Evolutionary conservation across 2,329 filamentous ascomycete genomes (phyloP).

Genomic region (Drechmeria coniospora): DNA sequence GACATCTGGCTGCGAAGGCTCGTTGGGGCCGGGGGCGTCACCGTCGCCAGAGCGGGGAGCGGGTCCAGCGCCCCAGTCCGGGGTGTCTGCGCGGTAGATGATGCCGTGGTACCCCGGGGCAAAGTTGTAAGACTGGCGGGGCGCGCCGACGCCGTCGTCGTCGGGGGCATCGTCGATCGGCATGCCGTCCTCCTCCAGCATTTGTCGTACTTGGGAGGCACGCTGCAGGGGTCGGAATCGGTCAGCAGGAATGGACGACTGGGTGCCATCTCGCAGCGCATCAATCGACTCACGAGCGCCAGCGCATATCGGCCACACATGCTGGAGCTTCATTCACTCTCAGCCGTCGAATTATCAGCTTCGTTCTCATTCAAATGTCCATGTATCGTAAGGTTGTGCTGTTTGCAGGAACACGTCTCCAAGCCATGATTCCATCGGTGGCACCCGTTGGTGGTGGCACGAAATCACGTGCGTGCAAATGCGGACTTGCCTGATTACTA

Average conservation of each 20-base stretch:
- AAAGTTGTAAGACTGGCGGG: constrained; percentile 78
- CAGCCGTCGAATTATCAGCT: no score
- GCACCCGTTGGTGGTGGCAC: no score
- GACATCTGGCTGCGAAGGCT: background rate
- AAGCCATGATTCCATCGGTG: no score
- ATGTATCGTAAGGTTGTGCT: no score
- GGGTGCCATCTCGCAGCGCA: no score
- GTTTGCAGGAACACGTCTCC: no score
- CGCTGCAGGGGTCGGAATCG: constrained; percentile 36
- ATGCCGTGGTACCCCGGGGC: constrained; percentile 75
- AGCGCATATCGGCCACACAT: constrained; percentile 24
- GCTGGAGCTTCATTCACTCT: no score
- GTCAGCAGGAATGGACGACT: background rate
- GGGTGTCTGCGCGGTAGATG: constrained; percentile 65
- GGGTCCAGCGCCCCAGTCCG: constrained; percentile 41
- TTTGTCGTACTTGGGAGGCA: constrained; percentile 57
- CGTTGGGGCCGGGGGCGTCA: background rate
- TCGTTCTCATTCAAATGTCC: no score
- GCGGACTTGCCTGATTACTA: no score
- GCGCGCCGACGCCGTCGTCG: constrained; percentile 45
- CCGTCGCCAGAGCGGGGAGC: constrained; percentile 5
- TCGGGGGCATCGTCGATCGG: constrained; percentile 54
- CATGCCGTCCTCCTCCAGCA: constrained; percentile 62
- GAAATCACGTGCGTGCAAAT: no score
- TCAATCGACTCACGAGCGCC: constrained; percentile 16